A percentile compares a stretch with the other conserved stretches of the same genome.
Evolutionary conservation across 768 basidiomycete species (phyloP).

Genomic region (Podaxis mareebaensis): DNA sequence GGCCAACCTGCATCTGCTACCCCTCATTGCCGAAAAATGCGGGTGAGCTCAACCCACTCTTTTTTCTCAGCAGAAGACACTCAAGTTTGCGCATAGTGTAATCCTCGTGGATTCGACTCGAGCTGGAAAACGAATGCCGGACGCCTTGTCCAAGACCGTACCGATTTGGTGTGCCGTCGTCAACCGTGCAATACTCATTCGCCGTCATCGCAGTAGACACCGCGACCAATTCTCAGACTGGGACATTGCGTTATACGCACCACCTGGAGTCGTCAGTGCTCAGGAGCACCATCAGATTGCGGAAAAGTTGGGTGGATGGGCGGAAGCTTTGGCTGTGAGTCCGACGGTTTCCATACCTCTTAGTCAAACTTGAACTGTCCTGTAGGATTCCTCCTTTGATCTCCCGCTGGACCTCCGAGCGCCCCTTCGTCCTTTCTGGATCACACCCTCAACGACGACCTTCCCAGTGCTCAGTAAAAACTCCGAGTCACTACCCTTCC

Average conservation of each 20-base stretch:
- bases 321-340: slow-evolving; percentile 62
- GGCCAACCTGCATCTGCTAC: slow-evolving; percentile 79
- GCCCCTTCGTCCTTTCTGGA: slow-evolving; percentile 87
- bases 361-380: neutral
- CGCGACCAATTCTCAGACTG: slow-evolving; percentile 33
- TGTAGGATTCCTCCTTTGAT: slow-evolving; percentile 69
- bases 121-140: slow-evolving; percentile 91
- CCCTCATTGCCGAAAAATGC: slow-evolving; percentile 47
- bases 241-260: slow-evolving; percentile 67
- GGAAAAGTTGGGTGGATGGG: slow-evolving; percentile 64
- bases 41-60: slow-evolving; percentile 51
- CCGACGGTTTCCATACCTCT: neutral
- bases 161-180: slow-evolving; percentile 94
- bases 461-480: slow-evolving; percentile 35
- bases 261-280: slow-evolving; percentile 62
- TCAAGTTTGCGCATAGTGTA: slow-evolving; percentile 74
- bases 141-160: slow-evolving; percentile 90
- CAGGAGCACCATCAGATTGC: slow-evolving; percentile 86
- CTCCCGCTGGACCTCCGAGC: slow-evolving; percentile 52
- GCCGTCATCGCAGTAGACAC: slow-evolving; percentile 27
- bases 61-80: slow-evolving; percentile 47
- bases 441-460: slow-evolving; percentile 67
- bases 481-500: slow-evolving; percentile 34
- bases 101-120: slow-evolving; percentile 92
- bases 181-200: slow-evolving; percentile 58